Base-by-base conservation (phyloP, 306 rosid species). In the Acmispon strigosus region DNA sequence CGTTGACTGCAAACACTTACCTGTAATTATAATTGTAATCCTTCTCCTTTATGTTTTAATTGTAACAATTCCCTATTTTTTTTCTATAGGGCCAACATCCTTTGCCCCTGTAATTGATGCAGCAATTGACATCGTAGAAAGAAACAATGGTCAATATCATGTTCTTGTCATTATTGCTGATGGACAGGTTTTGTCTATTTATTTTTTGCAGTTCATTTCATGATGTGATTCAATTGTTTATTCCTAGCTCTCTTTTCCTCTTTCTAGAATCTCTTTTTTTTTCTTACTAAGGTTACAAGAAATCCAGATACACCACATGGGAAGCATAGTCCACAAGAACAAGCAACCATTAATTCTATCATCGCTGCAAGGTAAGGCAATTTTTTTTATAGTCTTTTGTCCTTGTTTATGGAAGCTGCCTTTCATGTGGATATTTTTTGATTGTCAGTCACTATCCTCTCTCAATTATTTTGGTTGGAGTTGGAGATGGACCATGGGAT, bases 401-500 rank as follows among this genome's bases (percentile, higher is more conserved):
- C 69, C 8, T 47, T 73, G 50, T 53, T 53, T 54, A 14, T 53
- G 48, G 61, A 11, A 59, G 70, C 66, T 39, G 65, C 67, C 77
- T 64, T 70, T 70, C 72, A 82, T 4, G 51, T 72, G 15, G 50
- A 29, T 36, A 29, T 39, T 52, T 56, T 79, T 9, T 69, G 71
- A 66, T 76, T 37, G 60, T 74, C 86, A 91, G 97, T 76, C 79
- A 82, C 14, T 86, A 83, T 78, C 96, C 97, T 69, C 96, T 94
- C 44, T 94, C 97, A 42, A 94, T 94, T 69, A 79, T 94, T 80
- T 83, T 94, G 92, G 84, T 91, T 67, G 99, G 99, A 62, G 96
- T 94, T 63, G 99, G 99, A 61, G 99, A 94, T 74, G 99, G 99
- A 55, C 99, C 99, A 2, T 94, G 99, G 99, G 95, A 94, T 68